Evolutionary conservation across 768 basidiomycete genomes (phyloP), one percentile per base, ranked within the genome.

Genomic region (Erythrobasidium yunnanense): DNA sequence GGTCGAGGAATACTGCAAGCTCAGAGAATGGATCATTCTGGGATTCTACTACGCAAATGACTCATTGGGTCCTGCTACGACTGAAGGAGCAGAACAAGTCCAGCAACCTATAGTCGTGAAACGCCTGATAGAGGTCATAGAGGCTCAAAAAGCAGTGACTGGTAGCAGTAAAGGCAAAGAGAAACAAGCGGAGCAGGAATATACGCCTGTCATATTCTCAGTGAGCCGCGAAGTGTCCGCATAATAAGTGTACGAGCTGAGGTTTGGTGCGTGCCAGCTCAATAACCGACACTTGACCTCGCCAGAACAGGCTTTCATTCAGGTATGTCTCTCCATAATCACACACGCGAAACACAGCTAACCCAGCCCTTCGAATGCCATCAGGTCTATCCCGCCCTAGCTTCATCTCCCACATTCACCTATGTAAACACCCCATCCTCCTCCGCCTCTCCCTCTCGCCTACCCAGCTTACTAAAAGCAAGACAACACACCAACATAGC

Each of bases 21-120:
- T 53, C 17, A 60, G 69, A 20, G 35, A 50, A 11, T 35, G 50
- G 35, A 51, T 30, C 18, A 58, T 74, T 30, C 25, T 70, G 6
- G 74, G 73, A 0, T 45, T 74, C 60, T 75, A 75, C 55, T 69
- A 71, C 30, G 74, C 67, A 1, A 71, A 81, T n/a, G 73, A 77
- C 38, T 78, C 78, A 11, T 17, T 85, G 45, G 82, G 84, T 34
- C 84, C 87, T 62, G 79, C 77, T 1, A 11, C 38, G 7, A 17
- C 15, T 4, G 57, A 49, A 13, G 42, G 30, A 29, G 22, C 60
- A 4, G 49, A 42, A n/a, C n/a, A 60, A 32, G 6, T 38, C 5
- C 34, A 30, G 15, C 15, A 20, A 7, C 45, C 45, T 8, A 30
- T 50, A 30, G 30, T 63, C 23, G 46, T 63, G 22, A 63, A 63